These are phyloP conservation scores for Coemansia sp. DNA, from an alignment of 192 early-diverging fungal species.

Conservation along the genomic window DNA sequence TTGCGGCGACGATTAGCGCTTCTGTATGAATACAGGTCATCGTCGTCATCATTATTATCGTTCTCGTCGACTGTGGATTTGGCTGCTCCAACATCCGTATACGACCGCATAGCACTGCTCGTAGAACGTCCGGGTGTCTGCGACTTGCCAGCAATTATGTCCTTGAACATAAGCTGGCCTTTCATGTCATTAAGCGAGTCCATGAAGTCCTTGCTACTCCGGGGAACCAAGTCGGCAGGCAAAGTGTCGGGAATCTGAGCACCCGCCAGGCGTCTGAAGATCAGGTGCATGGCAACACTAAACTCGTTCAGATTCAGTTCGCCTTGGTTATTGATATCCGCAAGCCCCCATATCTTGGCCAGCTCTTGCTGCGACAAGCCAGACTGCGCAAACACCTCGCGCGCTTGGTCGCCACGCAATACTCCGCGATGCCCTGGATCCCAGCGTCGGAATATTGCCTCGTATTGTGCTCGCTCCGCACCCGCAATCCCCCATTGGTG, in stretches of 20 bases:
- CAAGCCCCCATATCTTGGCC: slow-evolving; percentile 57
- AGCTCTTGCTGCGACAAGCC: slow-evolving; percentile 55
- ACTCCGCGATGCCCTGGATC: slow-evolving; percentile 54
- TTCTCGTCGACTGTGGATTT: background rate
- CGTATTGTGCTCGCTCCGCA: slow-evolving; percentile 40
- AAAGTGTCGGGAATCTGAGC: slow-evolving; percentile 75
- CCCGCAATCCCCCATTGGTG: slow-evolving; percentile 45
- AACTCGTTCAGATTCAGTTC: slow-evolving; percentile 95
- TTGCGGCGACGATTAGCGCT: slow-evolving; percentile 41
- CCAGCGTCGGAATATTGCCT: slow-evolving; percentile 55
- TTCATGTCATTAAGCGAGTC: slow-evolving; percentile 57
- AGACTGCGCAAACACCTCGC: slow-evolving; percentile 63
- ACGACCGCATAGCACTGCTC: slow-evolving; percentile 3
- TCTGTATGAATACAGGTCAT: slow-evolving; percentile 19
- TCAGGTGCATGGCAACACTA: slow-evolving; percentile 95
- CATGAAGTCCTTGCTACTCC: slow-evolving; percentile 80
- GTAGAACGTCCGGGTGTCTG: background rate
- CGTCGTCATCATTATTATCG: slow-evolving; percentile 12
- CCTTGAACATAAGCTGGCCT: slow-evolving; percentile 47
- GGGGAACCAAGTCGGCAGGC: slow-evolving; percentile 85
- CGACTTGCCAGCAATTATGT: background rate
- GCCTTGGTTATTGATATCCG: slow-evolving; percentile 59
- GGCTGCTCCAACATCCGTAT: background rate
- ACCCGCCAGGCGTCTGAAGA: slow-evolving; percentile 85
- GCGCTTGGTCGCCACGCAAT: slow-evolving; percentile 57